A percentile compares a stretch with the other conserved stretches of the same genome.
These are phyloP conservation scores for Fusarium virguliforme DNA, from an alignment of 2,329 filamentous ascomycete genomes.

Conservation along the genomic window DNA sequence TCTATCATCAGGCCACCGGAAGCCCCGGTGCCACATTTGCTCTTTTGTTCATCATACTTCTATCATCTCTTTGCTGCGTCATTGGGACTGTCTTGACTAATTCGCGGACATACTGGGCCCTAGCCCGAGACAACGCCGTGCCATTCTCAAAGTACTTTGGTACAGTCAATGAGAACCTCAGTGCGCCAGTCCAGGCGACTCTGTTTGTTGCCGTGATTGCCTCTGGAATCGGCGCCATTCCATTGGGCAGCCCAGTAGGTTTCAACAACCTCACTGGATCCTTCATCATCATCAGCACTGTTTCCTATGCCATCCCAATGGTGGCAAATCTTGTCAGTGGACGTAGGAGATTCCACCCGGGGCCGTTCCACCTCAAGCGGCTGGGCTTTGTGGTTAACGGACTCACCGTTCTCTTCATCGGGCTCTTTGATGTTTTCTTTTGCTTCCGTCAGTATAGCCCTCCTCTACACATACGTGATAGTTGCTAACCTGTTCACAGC, in stretches of 20 bases:
- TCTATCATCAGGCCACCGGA: conserved; percentile 47
- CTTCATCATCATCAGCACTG: conserved; percentile 50
- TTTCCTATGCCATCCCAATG: conserved; percentile 49
- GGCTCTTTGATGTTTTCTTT: conserved; percentile 48
- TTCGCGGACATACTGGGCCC: conserved; percentile 47
- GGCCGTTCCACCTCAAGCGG: conserved; percentile 38
- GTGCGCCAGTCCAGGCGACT: conserved; percentile 46
- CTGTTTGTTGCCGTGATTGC: conserved; percentile 48
- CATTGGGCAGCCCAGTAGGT: conserved; percentile 45
- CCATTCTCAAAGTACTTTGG: conserved; percentile 42
- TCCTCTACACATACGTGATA: not conserved
- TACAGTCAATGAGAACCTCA: conserved; percentile 36
- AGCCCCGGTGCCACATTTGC: conserved; percentile 43
- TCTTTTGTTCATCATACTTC: conserved; percentile 47
- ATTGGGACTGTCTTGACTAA: conserved; percentile 48
- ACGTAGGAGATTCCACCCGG: conserved; percentile 34
- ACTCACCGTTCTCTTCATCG: conserved; percentile 39
- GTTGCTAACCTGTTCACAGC: conserved; percentile 32
- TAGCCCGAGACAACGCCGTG: conserved; percentile 49
- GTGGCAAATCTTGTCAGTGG: conserved; percentile 39
- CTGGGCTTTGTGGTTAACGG: conserved; percentile 36
- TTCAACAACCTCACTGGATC: conserved; percentile 50
- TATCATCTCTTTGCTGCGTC: conserved; percentile 46
- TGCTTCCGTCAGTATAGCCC: conserved; percentile 48
- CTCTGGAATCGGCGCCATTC: conserved; percentile 48